Evolutionary conservation across 2,329 filamentous ascomycete genomes (phyloP).

Genomic region (Botrytis tulipae): DNA sequence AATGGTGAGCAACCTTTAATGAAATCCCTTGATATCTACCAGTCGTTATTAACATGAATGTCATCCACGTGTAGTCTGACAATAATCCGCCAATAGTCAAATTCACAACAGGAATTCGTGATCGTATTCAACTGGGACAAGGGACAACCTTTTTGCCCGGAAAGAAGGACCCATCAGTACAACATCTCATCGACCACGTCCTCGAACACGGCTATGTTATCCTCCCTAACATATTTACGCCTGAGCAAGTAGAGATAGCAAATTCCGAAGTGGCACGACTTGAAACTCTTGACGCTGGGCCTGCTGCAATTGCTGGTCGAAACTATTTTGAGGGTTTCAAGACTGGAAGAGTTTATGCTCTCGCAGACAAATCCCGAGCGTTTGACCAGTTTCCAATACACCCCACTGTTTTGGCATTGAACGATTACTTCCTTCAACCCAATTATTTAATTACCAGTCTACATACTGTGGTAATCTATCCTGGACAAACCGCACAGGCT

Average conservation of each 20-base stretch:
- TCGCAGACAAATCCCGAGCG: conserved; percentile 42
- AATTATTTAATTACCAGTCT: conserved; percentile 41
- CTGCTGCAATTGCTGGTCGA: conserved; percentile 38
- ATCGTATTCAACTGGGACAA: conserved; percentile 32
- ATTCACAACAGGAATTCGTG: conserved; percentile 14
- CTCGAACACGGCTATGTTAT: conserved; percentile 43
- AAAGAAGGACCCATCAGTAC: conserved; percentile 31
- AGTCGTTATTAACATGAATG: conserved; percentile 12
- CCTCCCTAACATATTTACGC: conserved; percentile 39
- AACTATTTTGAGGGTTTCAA: conserved; percentile 43
- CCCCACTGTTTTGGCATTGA: conserved; percentile 41
- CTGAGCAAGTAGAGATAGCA: conserved; percentile 38
- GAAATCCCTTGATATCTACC: not conserved
- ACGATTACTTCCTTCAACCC: conserved; percentile 43
- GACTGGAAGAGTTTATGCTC: conserved; percentile 42
- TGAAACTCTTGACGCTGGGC: conserved; percentile 30
- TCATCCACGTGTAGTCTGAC: conserved; percentile 12
- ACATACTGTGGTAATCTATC: conserved; percentile 43
- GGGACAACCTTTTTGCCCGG: conserved; percentile 37
- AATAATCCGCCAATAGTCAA: not conserved
- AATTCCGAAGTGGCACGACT: conserved; percentile 41
- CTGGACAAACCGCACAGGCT: conserved; percentile 39
- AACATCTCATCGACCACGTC: conserved; percentile 36
- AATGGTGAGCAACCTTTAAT: conserved; percentile 4
- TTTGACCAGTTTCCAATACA: conserved; percentile 44